Evolutionary conservation across 2,329 filamentous ascomycete genomes (phyloP), one percentile per base, ranked within the genome.

Genomic region (Ceratocystis ficicola): DNA sequence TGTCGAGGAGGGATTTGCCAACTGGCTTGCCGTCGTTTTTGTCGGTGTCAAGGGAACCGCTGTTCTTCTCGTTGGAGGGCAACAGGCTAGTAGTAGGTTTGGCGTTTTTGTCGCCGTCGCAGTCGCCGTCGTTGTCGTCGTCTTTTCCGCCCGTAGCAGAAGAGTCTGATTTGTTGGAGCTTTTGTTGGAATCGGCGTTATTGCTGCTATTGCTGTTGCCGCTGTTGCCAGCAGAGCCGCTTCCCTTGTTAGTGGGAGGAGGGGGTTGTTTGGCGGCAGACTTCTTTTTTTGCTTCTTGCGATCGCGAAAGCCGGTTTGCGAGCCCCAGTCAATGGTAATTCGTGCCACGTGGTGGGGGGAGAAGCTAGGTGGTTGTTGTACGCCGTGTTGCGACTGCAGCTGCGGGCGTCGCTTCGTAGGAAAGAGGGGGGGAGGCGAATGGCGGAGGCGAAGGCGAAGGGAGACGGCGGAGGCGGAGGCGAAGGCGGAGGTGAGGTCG

Each of bases 401-500:
- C 32, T 65, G 36, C 8, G 52, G 64, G 59, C 59, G 48, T 65
- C 15, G 60, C 57, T 65, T 69, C 69, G 68, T 63, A 61, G 68
- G 69, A 68, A 68, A 41, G 61, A 62, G 67, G 72, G 72, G 71
- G 72, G 73, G 71, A 69, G 70, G 71, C 15, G 48, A 41, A 30
- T 20, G 41, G 22, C 20, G 61, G 22, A 62, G 41, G 22, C 20
- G 61, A 15, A 62, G 41, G 22, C 20, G 61, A 15, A 62, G 22
- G 36, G 22, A 10, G 36, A 8, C 44, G 36, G 3, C 10, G 32
- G 32, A 36, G 41, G 25, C 12, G 61, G 22, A 46, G 68, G 46
- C 64, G 64, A 67, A 73, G 22, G 36, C 72, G 73, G 62, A 62
- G 68, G 72, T 72, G 71, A 69, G 70, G 71, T n/a, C n/a, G 41